Base-by-base conservation (phyloP, 441 rosid genomes). In the Gossypium davidsonii region DNA sequence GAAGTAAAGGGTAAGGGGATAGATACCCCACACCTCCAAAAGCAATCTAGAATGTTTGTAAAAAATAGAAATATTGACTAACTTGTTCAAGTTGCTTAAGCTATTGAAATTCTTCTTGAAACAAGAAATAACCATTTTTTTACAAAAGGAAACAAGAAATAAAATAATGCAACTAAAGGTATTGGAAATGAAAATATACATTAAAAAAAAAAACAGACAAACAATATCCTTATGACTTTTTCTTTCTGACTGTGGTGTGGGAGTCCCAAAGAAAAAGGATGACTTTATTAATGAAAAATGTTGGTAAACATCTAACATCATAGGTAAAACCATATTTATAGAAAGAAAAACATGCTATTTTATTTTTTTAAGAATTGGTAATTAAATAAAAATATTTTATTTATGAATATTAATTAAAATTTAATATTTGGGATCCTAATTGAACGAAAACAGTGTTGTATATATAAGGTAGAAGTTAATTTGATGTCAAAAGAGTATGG, bases 31-130 rank as follows among this genome's bases (percentile, higher is more conserved):
- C 8, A 39, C 52, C 68, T 4, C 46, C 14, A 34, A n/a, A 1
- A 51, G 34, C 34, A 4, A 28, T 11, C 12, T 59, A 14, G 15
- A 23, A 58, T 59, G 17, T 14, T 26, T 12, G 14, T 59, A 4
- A 64, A 14, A 42, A 18, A 20, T 18, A 63, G 0, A 63, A 17
- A 18, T 62, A 11, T 39, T 10, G 68, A 39, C 1, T 5, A 18
- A 10, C 51, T 63, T 63, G 52, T 12, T 11, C 42, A 67, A 48
- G 42, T 67, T 21, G 39, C 70, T 66, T 46, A 23, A 66, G 70
- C 37, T 23, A 44, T 66, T 65, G 55, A 28, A 28, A 28, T 28
- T 28, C 34, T 28, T 28, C 34, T 28, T 28, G 34, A 28, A 28
- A 28, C 34, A 28, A 28, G 34, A 28, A 28, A 28, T 4, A 28